Evolutionary conservation across 345 rosid genomes (phyloP), one percentile per base, ranked within the genome.

Genomic region (Trapa bicornis): DNA sequence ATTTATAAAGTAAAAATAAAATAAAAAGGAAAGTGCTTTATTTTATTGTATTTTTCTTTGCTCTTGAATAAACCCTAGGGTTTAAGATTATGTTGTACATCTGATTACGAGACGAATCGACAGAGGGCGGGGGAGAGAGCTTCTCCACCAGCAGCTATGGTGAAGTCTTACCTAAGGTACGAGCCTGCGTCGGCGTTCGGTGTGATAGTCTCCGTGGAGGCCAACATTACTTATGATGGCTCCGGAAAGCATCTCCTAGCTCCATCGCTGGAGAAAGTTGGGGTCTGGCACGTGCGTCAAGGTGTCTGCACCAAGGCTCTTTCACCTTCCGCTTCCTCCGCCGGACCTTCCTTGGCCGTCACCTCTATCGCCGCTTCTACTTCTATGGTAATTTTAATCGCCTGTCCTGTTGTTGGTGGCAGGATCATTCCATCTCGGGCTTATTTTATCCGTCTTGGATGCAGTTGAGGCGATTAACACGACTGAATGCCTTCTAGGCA

Each of bases 221-320:
- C 78, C 10, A 82, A 82, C 77, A 79, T 82, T 60, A 15, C 81
- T 14, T 82, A 73, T 65, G 85, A 82, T 68, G 56, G 56, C 76
- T 75, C 83, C 66, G 85, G 85, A 47, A 82, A 82, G 76, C 76
- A 87, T 78, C 75, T 94, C 14, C 71, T 92, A 37, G 83, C 93
- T 70, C 84, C 97, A 42, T 91, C 97, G 38, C 89, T 91, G 61
- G 97, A 94, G 81, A 86, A 84, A 53, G 76, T 94, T 50, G 91
- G 87, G 1, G 82, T 91, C 64, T 94, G 99, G 99, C 95, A 94
- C 65, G 91, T 87, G 54, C 96, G 97, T 0, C 93, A 87, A 83
- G 96, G 96, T 69, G 70, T 87, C 68, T 87, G 96, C 86, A 70
- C 74, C 70, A 85, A 77, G 79, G 76, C 85, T 75, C 84, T 91